Evolutionary conservation across 257 asterid genomes (phyloP).

Genomic region (Plantago major): DNA sequence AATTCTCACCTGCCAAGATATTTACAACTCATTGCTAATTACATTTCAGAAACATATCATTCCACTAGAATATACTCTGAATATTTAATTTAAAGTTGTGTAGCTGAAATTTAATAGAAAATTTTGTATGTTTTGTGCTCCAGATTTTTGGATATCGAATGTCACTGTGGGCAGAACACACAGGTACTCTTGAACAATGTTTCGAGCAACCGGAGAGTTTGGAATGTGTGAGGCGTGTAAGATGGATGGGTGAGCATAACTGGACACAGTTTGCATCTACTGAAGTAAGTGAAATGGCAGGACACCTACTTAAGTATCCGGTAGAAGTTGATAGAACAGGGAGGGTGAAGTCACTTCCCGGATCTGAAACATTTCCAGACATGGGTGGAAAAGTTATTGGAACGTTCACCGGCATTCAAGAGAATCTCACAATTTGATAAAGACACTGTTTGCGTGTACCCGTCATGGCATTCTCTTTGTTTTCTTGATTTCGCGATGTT

Average conservation of each 20-base stretch:
- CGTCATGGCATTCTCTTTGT: not conserved
- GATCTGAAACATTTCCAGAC: slow-evolving; percentile 79
- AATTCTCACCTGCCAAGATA: no score
- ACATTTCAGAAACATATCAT: not conserved
- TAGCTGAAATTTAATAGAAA: slow-evolving; percentile 9
- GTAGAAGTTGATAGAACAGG: slow-evolving; percentile 71
- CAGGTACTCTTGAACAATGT: slow-evolving; percentile 55
- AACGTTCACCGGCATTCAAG: slow-evolving; percentile 73
- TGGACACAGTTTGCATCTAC: slow-evolving; percentile 71
- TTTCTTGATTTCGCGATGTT: not conserved
- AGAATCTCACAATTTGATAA: slow-evolving; percentile 75
- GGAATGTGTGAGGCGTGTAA: slow-evolving; percentile 62
- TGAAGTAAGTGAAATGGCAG: slow-evolving; percentile 55
- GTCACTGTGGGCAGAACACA: slow-evolving; percentile 91
- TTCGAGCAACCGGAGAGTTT: slow-evolving; percentile 71
- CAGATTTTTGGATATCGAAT: slow-evolving; percentile 89
- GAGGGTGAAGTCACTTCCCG: slow-evolving; percentile 65
- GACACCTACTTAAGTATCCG: slow-evolving; percentile 88
- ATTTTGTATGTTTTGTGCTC: slow-evolving; percentile 2
- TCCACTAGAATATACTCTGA: not conserved
- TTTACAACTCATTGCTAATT: no score
- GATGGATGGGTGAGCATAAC: slow-evolving; percentile 60
- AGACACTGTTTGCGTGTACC: not conserved
- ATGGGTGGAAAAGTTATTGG: slow-evolving; percentile 85
- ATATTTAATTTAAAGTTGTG: not conserved